phyloP scores from a whole-genome alignment of 192 early-diverging fungal genomes.

The Backusella luteola region DNA sequence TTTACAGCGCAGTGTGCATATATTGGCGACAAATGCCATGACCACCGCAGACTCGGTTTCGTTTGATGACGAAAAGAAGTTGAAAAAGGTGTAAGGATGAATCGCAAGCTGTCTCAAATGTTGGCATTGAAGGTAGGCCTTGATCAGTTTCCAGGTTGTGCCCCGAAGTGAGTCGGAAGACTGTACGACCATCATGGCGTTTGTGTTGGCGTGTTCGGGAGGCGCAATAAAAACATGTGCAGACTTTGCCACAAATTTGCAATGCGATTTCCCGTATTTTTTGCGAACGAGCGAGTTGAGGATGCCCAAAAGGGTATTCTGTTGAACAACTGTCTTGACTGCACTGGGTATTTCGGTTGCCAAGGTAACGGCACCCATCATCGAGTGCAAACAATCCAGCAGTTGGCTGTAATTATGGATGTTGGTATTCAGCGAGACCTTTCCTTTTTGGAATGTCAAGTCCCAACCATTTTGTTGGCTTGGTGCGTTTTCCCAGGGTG shows the following conservation, averaged over 20 bases:
- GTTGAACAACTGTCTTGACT: not conserved
- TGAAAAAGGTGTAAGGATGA: slow-evolving; percentile 11
- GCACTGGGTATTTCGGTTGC: not conserved
- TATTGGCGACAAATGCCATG: slow-evolving; percentile 1
- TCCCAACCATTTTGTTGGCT: not conserved
- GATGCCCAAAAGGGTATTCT: not conserved
- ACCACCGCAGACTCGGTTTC: not conserved
- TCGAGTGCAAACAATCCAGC: not conserved
- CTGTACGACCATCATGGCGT: not conserved
- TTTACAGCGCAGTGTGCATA: slow-evolving; percentile 14
- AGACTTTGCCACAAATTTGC: not conserved
- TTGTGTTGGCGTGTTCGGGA: not conserved
- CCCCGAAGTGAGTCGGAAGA: not conserved
- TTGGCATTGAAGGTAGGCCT: slow-evolving; percentile 7
- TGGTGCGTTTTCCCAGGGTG: not conserved
- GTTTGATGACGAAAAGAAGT: not conserved
- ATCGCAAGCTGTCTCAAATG: slow-evolving; percentile 15
- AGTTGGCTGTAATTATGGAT: slow-evolving; percentile 10
- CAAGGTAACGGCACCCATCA: not conserved
- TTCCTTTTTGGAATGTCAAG: slow-evolving; percentile 12
- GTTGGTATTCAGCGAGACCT: slow-evolving; percentile 1
- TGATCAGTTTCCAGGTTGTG: not conserved
- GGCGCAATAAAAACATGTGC: not conserved
- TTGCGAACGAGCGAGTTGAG: not conserved
- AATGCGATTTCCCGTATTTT: slow-evolving; percentile 10